Evolutionary conservation across 1,284 basidiomycete genomes (phyloP).

Genomic region (Moesziomyces parantarcticus): DNA sequence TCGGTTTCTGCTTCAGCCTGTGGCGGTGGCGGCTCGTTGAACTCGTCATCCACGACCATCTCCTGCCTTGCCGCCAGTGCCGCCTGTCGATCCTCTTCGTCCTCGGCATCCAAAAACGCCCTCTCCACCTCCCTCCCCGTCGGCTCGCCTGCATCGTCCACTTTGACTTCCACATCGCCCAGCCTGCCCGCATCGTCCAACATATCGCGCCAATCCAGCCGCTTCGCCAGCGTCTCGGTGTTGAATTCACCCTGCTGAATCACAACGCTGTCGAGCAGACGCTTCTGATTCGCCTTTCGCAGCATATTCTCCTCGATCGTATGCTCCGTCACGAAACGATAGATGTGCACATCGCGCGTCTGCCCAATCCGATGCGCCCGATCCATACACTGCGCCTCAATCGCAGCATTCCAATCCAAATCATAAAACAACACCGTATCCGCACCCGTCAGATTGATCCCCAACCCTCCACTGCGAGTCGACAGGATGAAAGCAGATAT

Average conservation of each 20-base stretch:
- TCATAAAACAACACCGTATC: constrained; percentile 97
- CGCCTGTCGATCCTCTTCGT: constrained; percentile 84
- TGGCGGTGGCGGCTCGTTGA: constrained; percentile 69
- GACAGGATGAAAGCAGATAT: constrained; percentile 94
- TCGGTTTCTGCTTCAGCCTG: constrained; percentile 71
- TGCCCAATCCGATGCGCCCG: constrained; percentile 94
- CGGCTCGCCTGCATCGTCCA: constrained; percentile 62
- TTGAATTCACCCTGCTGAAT: constrained; percentile 92
- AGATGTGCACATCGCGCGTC: constrained; percentile 95
- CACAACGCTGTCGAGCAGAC: constrained; percentile 87
- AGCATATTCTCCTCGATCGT: constrained; percentile 98
- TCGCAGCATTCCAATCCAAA: constrained; percentile 96
- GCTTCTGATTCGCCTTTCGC: constrained; percentile 94
- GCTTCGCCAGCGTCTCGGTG: constrained; percentile 67
- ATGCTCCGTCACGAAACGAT: constrained; percentile 89
- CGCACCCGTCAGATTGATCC: constrained; percentile 93
- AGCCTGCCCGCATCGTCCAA: constrained; percentile 72
- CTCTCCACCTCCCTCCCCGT: constrained; percentile 72
- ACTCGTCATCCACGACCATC: constrained; percentile 77
- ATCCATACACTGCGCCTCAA: constrained; percentile 97
- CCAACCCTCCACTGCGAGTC: constrained; percentile 91
- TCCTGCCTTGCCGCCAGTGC: constrained; percentile 84
- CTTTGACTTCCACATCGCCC: constrained; percentile 57
- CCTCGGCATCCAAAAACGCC: constrained; percentile 86
- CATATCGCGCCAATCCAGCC: constrained; percentile 83